Conservation (phyloP, 78 protist species). For the Speleostelium caveatum region DNA sequence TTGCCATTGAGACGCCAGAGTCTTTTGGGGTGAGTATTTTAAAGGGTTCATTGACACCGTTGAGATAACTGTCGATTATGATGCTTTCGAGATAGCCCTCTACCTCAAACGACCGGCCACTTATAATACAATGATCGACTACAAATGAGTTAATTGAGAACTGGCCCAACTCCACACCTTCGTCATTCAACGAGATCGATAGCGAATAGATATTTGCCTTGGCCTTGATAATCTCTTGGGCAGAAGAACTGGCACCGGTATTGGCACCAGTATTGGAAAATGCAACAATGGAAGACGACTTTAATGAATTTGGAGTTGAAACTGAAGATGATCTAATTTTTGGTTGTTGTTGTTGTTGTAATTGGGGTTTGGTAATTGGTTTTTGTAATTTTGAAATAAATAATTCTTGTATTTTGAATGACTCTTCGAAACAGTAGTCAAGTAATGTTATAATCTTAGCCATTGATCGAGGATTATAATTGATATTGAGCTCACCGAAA, state of each 20-base stretch:
- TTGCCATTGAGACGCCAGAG: conserved; percentile 63
- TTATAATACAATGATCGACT: conserved; percentile 23
- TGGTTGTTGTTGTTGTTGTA: background rate
- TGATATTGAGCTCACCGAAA: conserved; percentile 68
- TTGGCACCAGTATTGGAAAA: background rate
- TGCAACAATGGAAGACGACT: too few species aligned
- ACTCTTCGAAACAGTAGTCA: conserved; percentile 70
- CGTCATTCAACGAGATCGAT: conserved; percentile 61
- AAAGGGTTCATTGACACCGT: conserved; percentile 23
- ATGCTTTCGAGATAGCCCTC: conserved; percentile 51
- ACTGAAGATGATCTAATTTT: background rate
- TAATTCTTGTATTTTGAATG: conserved; percentile 43
- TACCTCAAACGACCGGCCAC: conserved; percentile 34
- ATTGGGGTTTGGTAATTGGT: background rate
- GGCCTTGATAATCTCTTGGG: conserved; percentile 17
- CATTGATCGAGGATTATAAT: conserved; percentile 63
- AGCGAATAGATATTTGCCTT: conserved; percentile 58
- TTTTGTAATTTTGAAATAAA: background rate
- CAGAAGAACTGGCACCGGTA: background rate
- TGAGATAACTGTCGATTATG: conserved; percentile 37
- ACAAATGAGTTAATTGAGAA: conserved; percentile 57
- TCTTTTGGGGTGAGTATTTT: conserved; percentile 64
- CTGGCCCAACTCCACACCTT: conserved; percentile 41
- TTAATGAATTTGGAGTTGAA: background rate
- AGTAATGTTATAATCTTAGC: conserved; percentile 31